Percentiles rank a stretch among this genome's conserved stretches.
Evolutionary conservation across 2,329 filamentous ascomycete species (phyloP).

Genomic region (Dactylellina haptotyla): DNA sequence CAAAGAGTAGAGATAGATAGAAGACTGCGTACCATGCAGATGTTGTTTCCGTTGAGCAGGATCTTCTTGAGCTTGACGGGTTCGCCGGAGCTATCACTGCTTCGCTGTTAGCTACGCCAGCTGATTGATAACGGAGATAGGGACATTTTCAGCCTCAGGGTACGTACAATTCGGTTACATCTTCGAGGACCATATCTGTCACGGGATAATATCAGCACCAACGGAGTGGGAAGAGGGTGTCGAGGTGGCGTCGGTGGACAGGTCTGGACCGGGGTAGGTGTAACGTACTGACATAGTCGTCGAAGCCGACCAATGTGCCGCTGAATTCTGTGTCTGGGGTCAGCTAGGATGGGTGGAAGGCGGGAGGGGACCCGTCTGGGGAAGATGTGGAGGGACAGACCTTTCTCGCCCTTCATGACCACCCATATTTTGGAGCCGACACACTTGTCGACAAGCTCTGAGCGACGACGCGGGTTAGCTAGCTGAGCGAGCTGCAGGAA

Average conservation of each 20-base stretch:
- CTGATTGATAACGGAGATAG: no score
- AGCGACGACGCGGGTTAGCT: conserved; percentile 17
- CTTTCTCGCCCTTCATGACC: conserved; percentile 99
- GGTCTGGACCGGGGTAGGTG: neutral
- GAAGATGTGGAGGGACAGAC: conserved; percentile 65
- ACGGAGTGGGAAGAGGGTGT: neutral
- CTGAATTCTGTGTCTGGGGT: conserved; percentile 77
- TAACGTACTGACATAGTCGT: conserved; percentile 98
- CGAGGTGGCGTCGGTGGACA: no score
- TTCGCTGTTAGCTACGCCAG: neutral
- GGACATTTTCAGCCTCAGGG: neutral
- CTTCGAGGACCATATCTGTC: conserved; percentile 95
- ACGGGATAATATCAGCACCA: neutral
- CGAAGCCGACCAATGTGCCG: conserved; percentile 92
- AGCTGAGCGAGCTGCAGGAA: neutral
- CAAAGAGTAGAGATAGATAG: neutral
- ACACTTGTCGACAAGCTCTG: conserved; percentile 98
- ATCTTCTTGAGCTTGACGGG: conserved; percentile 94
- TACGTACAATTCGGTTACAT: conserved; percentile 90
- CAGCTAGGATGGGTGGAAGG: neutral
- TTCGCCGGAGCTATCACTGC: conserved; percentile 87
- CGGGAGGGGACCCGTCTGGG: neutral
- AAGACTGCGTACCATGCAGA: conserved; percentile 83
- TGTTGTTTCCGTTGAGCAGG: conserved; percentile 95
- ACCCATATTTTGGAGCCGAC: conserved; percentile 98